Evolutionary conservation across 306 rosid species (phyloP).

Genomic region (Castanea crenata): DNA sequence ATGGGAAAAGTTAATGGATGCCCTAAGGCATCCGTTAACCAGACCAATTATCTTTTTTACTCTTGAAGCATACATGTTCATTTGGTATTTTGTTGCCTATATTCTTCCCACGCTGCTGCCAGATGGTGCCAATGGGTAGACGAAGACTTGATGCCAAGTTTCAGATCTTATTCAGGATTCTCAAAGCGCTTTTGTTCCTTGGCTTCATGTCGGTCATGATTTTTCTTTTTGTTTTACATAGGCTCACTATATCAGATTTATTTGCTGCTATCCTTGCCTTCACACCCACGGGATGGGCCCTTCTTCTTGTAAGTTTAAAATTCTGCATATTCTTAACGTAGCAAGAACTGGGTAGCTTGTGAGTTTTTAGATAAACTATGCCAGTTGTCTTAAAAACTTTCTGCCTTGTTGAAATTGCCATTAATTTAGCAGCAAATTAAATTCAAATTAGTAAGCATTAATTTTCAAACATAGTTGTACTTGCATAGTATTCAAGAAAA

Average conservation of each 20-base stretch:
- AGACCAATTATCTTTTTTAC: neutral
- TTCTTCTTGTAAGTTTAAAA: constrained; percentile 67
- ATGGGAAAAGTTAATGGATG: no score
- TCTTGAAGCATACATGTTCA: neutral
- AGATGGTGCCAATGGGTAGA: constrained; percentile 92
- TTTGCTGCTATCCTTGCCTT: constrained; percentile 87
- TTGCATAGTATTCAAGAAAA: neutral
- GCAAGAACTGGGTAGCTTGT: neutral
- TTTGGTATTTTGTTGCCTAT: constrained; percentile 8
- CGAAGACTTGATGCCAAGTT: constrained; percentile 80
- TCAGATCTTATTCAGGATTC: constrained; percentile 86
- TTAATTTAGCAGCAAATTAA: neutral
- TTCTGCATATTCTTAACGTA: neutral
- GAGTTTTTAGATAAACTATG: neutral
- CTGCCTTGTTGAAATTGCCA: neutral
- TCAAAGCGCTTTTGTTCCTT: constrained; percentile 84
- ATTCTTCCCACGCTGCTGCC: constrained; percentile 25
- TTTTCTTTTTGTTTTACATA: constrained; percentile 71
- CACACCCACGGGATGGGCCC: constrained; percentile 93
- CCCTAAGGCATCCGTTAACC: no score
- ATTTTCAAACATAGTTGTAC: neutral
- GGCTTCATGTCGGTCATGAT: constrained; percentile 88
- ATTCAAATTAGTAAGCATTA: neutral
- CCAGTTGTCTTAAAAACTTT: neutral
- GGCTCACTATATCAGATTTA: constrained; percentile 77